Base-by-base conservation (phyloP, 441 rosid species). In the Gossypium gossypioides region DNA sequence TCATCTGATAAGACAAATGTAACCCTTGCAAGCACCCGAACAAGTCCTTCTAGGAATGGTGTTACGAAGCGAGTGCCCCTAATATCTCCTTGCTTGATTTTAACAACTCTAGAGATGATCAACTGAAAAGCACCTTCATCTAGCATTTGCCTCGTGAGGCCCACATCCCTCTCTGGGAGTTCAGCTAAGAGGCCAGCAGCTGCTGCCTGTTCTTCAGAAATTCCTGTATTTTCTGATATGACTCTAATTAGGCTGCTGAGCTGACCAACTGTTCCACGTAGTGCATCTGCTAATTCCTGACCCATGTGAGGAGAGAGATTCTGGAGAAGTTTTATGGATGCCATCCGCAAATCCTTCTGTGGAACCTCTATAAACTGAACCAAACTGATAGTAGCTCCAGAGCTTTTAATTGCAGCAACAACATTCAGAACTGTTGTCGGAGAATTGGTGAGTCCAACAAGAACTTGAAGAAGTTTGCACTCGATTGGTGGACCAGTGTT, bases 401-500 rank as follows among this genome's bases (percentile, higher is more conserved):
- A 91, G 77, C 93, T 88, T 81, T 83, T 95, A 73, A 92, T 89
- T 42, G 97, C 96, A 59, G 96, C 75, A 58, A 91, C 97, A 10
- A 92, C 91, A 8, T 87, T 86, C 32, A 78, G 29, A 72, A 92
- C 95, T 48, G 97, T 79, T 66, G 81, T 74, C n/a, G 79, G 81
- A 50, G 87, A 86, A 74, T 37, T 75, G 6, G 97, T 91, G 71
- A 95, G 89, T 75, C 99, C 99, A 63, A 89, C 96, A 62, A 95
- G 99, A 80, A 95, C 96, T 84, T 92, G 97, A 73, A 95, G 82
- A 71, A 95, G 97, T 73, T 95, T 90, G 89, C 99, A 90, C 78
- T 89, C 97, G 48, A 95, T 91, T 29, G 94, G 84, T 40, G 99
- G 99, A 75, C 97, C 99, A 0, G 99, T 95, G 84, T 95, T 91